Evolutionary conservation across 495 filamentous ascomycete genomes (phyloP), one percentile per base, ranked within the genome.

Genomic region (Aspergillus mulundensis): DNA sequence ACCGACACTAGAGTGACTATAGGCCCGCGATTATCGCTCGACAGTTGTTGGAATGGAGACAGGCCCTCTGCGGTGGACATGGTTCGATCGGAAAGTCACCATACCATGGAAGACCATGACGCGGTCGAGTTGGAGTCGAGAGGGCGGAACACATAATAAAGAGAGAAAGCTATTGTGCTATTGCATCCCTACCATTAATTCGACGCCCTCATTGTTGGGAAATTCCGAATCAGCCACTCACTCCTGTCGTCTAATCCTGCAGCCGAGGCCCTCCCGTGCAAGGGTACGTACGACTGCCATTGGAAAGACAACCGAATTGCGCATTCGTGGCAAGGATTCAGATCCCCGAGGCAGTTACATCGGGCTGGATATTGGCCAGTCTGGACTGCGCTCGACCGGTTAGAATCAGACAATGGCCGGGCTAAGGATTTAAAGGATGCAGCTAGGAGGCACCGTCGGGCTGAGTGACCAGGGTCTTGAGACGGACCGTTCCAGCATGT

Each of bases 1-100:
- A 63, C 57, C 28, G 66, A 68, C 11, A 59, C 59, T 5, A 66
- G 38, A 1, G 66, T 66, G 42, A 68, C 50, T 5, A 66, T 44
- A 7, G 59, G n/a, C 0, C 66, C 63, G 28, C 53, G 61, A 55
- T 68, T 62, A 43, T 62, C 52, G 19, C 54, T 53, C 34, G 63
- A 57, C 2, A 68, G 49, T 8, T 34, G 28, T 42, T 61, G 54
- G 49, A 65, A 64, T 45, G 66, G 32, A 36, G 32, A 15, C 12
- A 7, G 47, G 24, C 50, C 42, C n/a, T 39, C 36, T 53, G 54
- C 38, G 43, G 34, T 50, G 49, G 54, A 51, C 66, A 68, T 68
- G 20, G 23, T 36, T 61, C 25, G 23, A 23, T n/a, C 25, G n/a
- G 44, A 14, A 28, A 47, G 18, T 44, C 41, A 44, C 41, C 18